Conservation (phyloP, 1,284 basidiomycete genomes). For the Melampsora larici-populina region DNA sequence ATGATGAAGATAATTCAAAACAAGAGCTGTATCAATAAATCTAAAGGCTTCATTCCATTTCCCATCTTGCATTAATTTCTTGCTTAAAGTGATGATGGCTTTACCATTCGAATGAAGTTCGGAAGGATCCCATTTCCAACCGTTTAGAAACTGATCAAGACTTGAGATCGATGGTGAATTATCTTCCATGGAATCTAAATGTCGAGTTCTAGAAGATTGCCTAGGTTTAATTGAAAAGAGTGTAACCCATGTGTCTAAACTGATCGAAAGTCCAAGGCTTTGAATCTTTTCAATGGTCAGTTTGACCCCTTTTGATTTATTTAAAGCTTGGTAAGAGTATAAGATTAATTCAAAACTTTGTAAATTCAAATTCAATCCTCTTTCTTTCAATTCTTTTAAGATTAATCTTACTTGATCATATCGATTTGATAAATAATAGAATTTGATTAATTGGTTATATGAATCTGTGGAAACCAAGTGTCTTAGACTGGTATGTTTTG, state of each 20-base stretch:
- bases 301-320: constrained; percentile 29
- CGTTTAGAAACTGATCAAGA: constrained; percentile 14
- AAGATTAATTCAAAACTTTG: constrained; percentile 23
- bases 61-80: constrained; percentile 27
- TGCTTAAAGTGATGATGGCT: constrained; percentile 22
- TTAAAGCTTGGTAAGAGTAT: constrained; percentile 28
- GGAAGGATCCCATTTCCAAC: neutral
- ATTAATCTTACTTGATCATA: constrained; percentile 31
- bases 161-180: neutral
- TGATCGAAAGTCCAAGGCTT: constrained; percentile 4
- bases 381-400: constrained; percentile 34
- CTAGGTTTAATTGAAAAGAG: constrained; percentile 34
- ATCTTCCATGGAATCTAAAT: constrained; percentile 38
- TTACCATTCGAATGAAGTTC: constrained; percentile 3
- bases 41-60: constrained; percentile 16
- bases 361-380: constrained; percentile 18
- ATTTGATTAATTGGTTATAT: constrained; percentile 35
- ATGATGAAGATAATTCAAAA: neutral
- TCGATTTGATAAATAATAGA: constrained; percentile 18
- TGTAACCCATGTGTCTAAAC: constrained; percentile 14
- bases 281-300: constrained; percentile 18
- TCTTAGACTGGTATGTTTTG: neutral
- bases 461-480: constrained; percentile 23
- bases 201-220: constrained; percentile 14
- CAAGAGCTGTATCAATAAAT: constrained; percentile 27